phyloP scores from a whole-genome alignment of 352 stramenopile genomes.

The Globisporangium alternatum region DNA sequence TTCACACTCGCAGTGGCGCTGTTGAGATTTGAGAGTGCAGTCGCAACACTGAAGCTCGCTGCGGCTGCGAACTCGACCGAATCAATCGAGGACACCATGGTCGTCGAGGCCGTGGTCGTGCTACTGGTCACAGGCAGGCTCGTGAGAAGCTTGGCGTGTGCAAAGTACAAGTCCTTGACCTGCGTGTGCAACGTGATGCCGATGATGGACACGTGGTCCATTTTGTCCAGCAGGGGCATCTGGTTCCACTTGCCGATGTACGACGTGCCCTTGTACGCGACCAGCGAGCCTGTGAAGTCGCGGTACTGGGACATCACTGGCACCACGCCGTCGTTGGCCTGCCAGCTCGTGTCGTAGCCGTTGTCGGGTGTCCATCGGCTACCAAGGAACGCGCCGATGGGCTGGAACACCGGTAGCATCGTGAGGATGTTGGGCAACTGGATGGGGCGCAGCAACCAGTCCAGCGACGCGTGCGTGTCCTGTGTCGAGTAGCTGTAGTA shows the following conservation, averaged over 20 bases:
- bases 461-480: conserved; percentile 20
- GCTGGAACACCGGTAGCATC: conserved; percentile 24
- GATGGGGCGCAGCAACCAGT: conserved; percentile 26
- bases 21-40: conserved; percentile 1
- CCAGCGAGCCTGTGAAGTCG: conserved; percentile 12
- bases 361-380: conserved; percentile 25
- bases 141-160: conserved; percentile 14
- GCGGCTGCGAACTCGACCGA: neutral
- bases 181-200: conserved; percentile 26
- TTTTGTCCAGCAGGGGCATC: conserved; percentile 19
- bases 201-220: conserved; percentile 29
- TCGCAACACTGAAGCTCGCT: conserved; percentile 1
- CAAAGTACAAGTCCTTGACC: conserved; percentile 22
- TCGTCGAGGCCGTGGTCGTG: neutral
- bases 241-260: conserved; percentile 23
- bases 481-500: conserved; percentile 33
- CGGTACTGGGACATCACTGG: conserved; percentile 15
- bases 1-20: neutral
- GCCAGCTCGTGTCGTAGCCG: conserved; percentile 26
- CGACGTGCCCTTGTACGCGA: conserved; percentile 14
- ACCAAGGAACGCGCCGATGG: conserved; percentile 20
- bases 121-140: conserved; percentile 1
- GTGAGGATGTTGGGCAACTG: conserved; percentile 22
- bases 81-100: neutral
- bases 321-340: conserved; percentile 34